These are phyloP conservation scores for Chaetoceros muelleri DNA, from an alignment of 108 stramenopile species.

Conservation along the genomic window DNA sequence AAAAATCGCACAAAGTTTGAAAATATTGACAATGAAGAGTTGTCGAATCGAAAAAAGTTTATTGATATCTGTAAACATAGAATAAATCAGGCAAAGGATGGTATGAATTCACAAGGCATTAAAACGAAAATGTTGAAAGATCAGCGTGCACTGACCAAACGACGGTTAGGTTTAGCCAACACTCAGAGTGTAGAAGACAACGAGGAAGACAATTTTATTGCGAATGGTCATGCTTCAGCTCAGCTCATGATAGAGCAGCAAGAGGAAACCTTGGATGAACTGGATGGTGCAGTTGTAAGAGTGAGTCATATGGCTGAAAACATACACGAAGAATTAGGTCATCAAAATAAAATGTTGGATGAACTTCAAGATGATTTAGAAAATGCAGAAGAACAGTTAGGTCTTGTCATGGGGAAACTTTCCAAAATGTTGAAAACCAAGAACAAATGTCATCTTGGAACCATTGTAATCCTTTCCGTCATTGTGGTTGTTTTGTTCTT, in stretches of 20 bases:
- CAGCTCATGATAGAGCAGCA: conserved; percentile 72
- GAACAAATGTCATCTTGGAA: conserved; percentile 62
- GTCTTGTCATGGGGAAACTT: conserved; percentile 83
- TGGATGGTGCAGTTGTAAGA: conserved; percentile 61
- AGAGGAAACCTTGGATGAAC: conserved; percentile 76
- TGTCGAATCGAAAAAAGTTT: conserved; percentile 43
- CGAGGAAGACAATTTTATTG: conserved; percentile 15
- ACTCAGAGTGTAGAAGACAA: conserved; percentile 13
- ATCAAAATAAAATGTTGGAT: conserved; percentile 73
- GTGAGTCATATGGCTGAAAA: conserved; percentile 72
- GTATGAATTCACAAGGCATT: conserved; percentile 48
- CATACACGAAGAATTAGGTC: conserved; percentile 75
- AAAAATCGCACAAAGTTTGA: conserved; percentile 46
- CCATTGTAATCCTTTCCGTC: conserved; percentile 53
- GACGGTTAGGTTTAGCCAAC: conserved; percentile 9
- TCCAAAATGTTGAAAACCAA: conserved; percentile 80
- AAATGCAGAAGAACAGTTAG: conserved; percentile 74
- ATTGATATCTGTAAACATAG: conserved; percentile 41
- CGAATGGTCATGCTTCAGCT: conserved; percentile 52
- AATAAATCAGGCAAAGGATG: conserved; percentile 34
- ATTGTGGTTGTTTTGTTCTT: conserved; percentile 64
- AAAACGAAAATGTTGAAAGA: conserved; percentile 50
- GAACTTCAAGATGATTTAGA: conserved; percentile 73
- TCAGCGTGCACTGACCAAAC: conserved; percentile 52
- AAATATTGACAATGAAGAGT: conserved; percentile 47